A percentile compares a stretch with the other conserved stretches of the same genome.
phyloP scores from a whole-genome alignment of 495 filamentous ascomycete genomes.

The Astrothelium macrocarpum region DNA sequence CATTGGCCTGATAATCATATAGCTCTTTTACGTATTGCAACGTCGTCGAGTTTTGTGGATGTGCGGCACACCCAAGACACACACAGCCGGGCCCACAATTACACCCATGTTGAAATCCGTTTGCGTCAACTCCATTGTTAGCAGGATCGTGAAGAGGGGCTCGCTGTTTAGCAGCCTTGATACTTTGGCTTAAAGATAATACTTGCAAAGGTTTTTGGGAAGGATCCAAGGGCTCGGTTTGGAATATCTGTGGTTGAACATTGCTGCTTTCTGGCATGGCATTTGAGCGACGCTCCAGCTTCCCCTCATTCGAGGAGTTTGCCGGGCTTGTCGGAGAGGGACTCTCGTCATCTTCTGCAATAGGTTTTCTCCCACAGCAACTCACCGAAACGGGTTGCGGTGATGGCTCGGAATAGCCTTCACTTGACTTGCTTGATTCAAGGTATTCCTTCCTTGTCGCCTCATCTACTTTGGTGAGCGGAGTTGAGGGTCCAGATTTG shows the following conservation, averaged over 20 bases:
- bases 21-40: conserved; percentile 18
- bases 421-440: not conserved
- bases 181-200: not conserved
- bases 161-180: not conserved
- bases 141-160: not conserved
- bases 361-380: not conserved
- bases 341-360: not conserved
- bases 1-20: not conserved
- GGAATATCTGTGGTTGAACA: not conserved
- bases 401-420: not conserved
- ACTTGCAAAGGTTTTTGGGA: not conserved
- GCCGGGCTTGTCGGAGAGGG: not conserved
- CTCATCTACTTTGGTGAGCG: not conserved
- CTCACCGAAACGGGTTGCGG: not conserved
- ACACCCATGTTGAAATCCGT: conserved; percentile 21
- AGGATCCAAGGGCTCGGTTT: not conserved
- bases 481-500: not conserved
- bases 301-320: not conserved
- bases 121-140: not conserved
- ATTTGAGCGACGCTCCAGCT: not conserved
- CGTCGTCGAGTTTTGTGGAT: conserved; percentile 26
- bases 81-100: conserved; percentile 24
- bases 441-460: not conserved
- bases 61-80: conserved; percentile 26
- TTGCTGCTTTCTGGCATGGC: not conserved